These are phyloP conservation scores for Mucor lusitanicus DNA, from an alignment of 371 early-diverging fungal genomes.

Conservation along the genomic window DNA sequence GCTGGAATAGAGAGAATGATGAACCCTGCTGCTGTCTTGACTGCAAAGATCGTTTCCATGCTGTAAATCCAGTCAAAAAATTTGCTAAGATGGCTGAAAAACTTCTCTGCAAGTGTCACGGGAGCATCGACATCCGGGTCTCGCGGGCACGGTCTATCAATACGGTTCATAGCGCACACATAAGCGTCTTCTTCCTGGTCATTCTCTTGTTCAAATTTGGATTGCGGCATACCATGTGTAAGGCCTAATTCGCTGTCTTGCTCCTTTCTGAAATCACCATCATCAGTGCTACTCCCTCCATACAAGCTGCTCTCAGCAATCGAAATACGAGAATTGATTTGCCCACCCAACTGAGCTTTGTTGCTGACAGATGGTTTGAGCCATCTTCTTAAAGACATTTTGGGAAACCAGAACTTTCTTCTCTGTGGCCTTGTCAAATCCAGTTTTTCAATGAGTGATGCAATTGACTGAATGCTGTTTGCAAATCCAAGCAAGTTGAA, in stretches of 20 bases:
- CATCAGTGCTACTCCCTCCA: not conserved
- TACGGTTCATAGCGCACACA: not conserved
- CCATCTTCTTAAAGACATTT: conserved; percentile 21
- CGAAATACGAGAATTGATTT: not conserved
- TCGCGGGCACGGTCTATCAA: conserved; percentile 7
- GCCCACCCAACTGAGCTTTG: conserved; percentile 22
- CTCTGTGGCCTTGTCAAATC: conserved; percentile 6
- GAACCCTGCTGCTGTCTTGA: conserved; percentile 37
- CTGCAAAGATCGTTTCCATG: conserved; percentile 29
- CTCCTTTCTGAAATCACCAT: not conserved
- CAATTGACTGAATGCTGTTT: conserved; percentile 5
- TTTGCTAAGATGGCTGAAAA: conserved; percentile 17
- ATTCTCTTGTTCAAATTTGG: not conserved
- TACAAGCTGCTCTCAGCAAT: conserved; percentile 1
- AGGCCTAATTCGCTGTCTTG: conserved; percentile 6
- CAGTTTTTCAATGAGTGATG: conserved; percentile 13
- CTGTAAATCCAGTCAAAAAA: conserved; percentile 26
- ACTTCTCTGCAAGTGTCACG: conserved; percentile 16
- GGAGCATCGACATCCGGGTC: conserved; percentile 48
- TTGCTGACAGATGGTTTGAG: conserved; percentile 10
- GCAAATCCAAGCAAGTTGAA: conserved; percentile 27
- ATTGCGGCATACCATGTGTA: not conserved
- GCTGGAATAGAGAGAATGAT: conserved; percentile 36
- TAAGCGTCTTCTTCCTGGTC: not conserved
- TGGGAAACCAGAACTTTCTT: conserved; percentile 26